Conservation (phyloP, 1,284 basidiomycete species). For the Cutaneotrichosporon daszewskae region DNA sequence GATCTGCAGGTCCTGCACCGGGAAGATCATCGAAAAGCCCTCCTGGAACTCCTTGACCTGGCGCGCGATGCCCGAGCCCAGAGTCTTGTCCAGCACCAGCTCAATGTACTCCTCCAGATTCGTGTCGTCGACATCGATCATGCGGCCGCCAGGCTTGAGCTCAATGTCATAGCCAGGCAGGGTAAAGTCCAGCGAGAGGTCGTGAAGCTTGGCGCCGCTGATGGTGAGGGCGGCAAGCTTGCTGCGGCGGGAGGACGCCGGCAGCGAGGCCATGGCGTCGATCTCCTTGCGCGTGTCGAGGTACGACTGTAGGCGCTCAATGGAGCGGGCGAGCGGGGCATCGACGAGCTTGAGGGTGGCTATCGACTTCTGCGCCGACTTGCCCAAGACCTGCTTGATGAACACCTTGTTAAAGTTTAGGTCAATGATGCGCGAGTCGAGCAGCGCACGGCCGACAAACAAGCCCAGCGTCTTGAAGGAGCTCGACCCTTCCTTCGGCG, state of each 20-base stretch:
- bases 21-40: conserved; percentile 88
- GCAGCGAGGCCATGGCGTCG: conserved; percentile 38
- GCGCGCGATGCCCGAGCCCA: conserved; percentile 65
- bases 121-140: conserved; percentile 70
- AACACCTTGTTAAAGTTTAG: conserved; percentile 89
- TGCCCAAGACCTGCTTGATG: conserved; percentile 77
- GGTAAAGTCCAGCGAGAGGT: conserved; percentile 90
- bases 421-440: conserved; percentile 97
- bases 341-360: conserved; percentile 80
- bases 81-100: conserved; percentile 70
- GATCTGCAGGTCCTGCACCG: conserved; percentile 78
- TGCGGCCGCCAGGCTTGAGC: conserved; percentile 71
- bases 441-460: conserved; percentile 94
- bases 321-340: conserved; percentile 72
- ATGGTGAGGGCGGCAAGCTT: conserved; percentile 50
- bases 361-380: conserved; percentile 74
- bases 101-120: conserved; percentile 86
- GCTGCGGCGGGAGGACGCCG: conserved; percentile 35
- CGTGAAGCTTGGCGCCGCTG: conserved; percentile 60
- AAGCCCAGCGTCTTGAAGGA: conserved; percentile 81
- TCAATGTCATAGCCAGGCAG: conserved; percentile 92
- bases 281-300: conserved; percentile 48
- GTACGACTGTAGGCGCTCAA: conserved; percentile 67
- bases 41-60: conserved; percentile 82
- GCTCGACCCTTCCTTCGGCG: conserved; percentile 9